A percentile compares a stretch with the other conserved stretches of the same genome.
phyloP scores from a whole-genome alignment of 345 rosid species.

The Gossypium stocksii region DNA sequence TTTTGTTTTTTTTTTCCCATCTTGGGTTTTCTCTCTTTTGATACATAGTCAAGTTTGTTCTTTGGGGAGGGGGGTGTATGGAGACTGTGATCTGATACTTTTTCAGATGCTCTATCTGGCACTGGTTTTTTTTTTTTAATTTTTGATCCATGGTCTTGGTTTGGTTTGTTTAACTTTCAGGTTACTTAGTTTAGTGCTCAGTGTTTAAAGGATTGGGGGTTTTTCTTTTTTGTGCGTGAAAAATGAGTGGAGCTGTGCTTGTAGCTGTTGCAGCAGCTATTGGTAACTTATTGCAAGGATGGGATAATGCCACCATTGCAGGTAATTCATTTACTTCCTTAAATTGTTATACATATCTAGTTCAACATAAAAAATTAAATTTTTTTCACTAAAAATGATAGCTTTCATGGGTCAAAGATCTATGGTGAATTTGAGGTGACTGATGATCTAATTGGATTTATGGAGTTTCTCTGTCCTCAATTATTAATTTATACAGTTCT shows the following conservation, averaged over 20 bases:
- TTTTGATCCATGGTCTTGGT: slow-evolving; percentile 23
- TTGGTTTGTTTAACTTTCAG: slow-evolving; percentile 23
- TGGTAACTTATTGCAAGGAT: slow-evolving; percentile 97
- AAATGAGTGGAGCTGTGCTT: slow-evolving; percentile 84
- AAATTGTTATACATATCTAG: background rate
- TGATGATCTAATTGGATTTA: slow-evolving; percentile 17
- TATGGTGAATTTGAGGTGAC: background rate
- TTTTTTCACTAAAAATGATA: slow-evolving; percentile 7
- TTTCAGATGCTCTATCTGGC: background rate
- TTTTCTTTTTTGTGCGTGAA: slow-evolving; percentile 18
- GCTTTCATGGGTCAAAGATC: background rate
- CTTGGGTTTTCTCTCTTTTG: slow-evolving; percentile 17
- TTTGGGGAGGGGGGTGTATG: slow-evolving; percentile 5
- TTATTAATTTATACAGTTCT: background rate
- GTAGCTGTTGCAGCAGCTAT: slow-evolving; percentile 88
- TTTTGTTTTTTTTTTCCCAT: background rate
- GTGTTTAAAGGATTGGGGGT: slow-evolving; percentile 20
- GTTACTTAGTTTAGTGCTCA: slow-evolving; percentile 20
- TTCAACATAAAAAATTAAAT: background rate
- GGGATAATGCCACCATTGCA: slow-evolving; percentile 98
- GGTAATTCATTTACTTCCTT: slow-evolving; percentile 38
- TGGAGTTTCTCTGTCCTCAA: slow-evolving; percentile 6
- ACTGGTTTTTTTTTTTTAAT: background rate
- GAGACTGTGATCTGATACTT: slow-evolving; percentile 19
- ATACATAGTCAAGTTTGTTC: slow-evolving; percentile 10